Percentiles rank a stretch among this genome's conserved stretches.
Conservation (phyloP, 768 basidiomycete genomes). For the Trametopsis cervina region DNA sequence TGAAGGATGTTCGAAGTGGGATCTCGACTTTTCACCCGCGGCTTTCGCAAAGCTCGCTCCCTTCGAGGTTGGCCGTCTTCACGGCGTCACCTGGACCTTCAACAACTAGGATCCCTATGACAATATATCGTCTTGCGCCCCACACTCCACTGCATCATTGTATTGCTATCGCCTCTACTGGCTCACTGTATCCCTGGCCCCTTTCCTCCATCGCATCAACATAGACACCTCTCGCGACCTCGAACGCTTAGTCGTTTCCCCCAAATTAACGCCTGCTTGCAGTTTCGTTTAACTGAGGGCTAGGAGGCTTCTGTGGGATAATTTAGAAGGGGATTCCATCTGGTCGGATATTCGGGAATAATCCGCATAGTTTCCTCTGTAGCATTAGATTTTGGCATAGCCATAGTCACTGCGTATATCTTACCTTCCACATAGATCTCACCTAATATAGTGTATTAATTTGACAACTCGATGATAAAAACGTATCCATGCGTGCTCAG, state of each 20-base stretch:
- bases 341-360: background rate
- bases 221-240: background rate
- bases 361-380: background rate
- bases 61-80: constrained; percentile 42
- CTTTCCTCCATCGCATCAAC: background rate
- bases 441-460: too few species aligned
- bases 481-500: too few species aligned
- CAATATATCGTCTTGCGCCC: background rate
- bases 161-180: background rate
- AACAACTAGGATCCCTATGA: too few species aligned
- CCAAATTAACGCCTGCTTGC: background rate
- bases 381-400: background rate
- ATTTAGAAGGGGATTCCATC: background rate
- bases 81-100: constrained; percentile 45
- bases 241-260: background rate
- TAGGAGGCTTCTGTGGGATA: background rate
- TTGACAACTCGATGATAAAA: too few species aligned
- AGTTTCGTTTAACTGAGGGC: background rate
- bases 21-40: constrained; percentile 57
- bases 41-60: constrained; percentile 48
- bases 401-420: too few species aligned
- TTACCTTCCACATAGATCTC: too few species aligned
- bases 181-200: background rate
- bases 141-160: background rate
- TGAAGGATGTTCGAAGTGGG: constrained; percentile 37